Evolutionary conservation across 1,139 yeast genomes (phyloP), one percentile per base, ranked within the genome.

Genomic region (Candida sp.): DNA sequence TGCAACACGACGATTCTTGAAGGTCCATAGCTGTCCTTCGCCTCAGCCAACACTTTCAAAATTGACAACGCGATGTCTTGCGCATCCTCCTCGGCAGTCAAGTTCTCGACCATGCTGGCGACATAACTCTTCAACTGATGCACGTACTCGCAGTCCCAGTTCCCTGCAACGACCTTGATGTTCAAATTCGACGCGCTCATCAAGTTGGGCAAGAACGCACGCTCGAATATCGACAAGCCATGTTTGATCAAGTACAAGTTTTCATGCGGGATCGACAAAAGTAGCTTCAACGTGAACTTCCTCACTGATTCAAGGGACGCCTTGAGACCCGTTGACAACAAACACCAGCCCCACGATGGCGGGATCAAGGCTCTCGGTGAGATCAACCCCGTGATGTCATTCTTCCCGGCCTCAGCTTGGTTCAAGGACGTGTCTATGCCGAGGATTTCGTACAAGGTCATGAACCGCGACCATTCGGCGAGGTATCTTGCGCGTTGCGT

Each of bases 381-480:
- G 40, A 90, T 75, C 26, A 90, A 67, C 2, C 70, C 71, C 4
- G 85, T 67, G 40, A 92, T 80, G 61, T 90, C 97, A 6, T 70
- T 69, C 2, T 82, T 69, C 0, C 96, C 96, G 9, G 92, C 97
- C 58, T 86, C 86, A 0, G 94, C 85, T 67, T 92, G 98, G 61
- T 92, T 93, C 60, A 90, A 72, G 0, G 97, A 89, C 0, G 97
- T 86, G 64, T 92, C 98, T 45, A 92, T 80, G 2, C 92, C 96
- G 39, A 90, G 71, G 46, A 92, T 88, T 62, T 92, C 97, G 58
- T 84, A 88, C 11, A 92, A 70, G 0, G 97, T 89, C 33, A 84
- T 76, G 60, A 76, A 92, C 54, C 90, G 77, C 45, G 82, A 78
- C 97, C 97, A 92, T 44, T 84, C 83, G 12, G 72, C 73, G 35